phyloP scores from a whole-genome alignment of 352 stramenopile species.

The Globisporangium radiosum region DNA sequence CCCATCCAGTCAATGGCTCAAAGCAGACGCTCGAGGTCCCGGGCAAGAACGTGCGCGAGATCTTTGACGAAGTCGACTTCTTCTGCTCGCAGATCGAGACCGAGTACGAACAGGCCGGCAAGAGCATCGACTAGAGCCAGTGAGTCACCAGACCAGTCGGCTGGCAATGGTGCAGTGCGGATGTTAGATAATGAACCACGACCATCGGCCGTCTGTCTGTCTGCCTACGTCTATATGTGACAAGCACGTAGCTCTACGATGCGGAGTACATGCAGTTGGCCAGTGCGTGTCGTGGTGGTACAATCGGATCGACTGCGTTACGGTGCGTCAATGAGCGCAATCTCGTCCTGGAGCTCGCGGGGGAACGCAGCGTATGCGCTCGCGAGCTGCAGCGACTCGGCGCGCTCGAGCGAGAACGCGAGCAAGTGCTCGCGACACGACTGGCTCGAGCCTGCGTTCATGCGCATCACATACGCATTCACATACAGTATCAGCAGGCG shows the following conservation, averaged over 20 bases:
- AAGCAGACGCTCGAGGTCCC: constrained; percentile 67
- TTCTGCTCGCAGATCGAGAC: constrained; percentile 84
- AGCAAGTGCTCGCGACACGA: constrained; percentile 46
- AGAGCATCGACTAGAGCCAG: constrained; percentile 66
- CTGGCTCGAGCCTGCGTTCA: constrained; percentile 35
- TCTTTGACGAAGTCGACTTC: constrained; percentile 81
- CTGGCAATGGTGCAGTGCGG: background rate
- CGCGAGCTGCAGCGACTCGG: constrained; percentile 31
- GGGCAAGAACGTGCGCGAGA: constrained; percentile 71
- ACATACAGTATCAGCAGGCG: too few relatives aligned
- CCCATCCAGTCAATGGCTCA: constrained; percentile 48
- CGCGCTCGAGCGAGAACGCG: constrained; percentile 42
- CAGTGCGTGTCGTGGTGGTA: too few relatives aligned
- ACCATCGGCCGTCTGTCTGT: background rate
- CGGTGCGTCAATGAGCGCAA: constrained; percentile 36
- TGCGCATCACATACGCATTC: too few relatives aligned
- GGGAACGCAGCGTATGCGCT: constrained; percentile 31
- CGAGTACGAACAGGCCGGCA: constrained; percentile 78
- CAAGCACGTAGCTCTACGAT: too few relatives aligned
- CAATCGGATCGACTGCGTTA: too few relatives aligned
- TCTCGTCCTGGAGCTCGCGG: constrained; percentile 39
- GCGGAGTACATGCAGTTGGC: too few relatives aligned
- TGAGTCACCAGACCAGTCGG: too few relatives aligned
- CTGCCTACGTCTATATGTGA: constrained; percentile 17
- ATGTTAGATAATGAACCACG: background rate